Evolutionary conservation across 441 rosid species (phyloP).

Genomic region (Gossypium davidsonii): DNA sequence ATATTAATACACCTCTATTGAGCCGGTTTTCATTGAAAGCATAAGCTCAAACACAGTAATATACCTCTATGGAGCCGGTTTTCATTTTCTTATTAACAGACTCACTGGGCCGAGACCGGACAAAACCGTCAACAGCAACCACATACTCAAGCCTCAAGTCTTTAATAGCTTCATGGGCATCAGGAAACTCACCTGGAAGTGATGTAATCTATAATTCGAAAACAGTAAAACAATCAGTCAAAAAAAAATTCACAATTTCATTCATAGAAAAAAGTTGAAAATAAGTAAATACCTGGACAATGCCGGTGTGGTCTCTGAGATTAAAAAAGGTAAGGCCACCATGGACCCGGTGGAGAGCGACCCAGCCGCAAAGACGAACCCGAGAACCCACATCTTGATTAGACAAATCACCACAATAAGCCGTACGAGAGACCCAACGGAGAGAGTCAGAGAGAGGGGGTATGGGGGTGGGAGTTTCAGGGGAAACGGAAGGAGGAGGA

Average conservation of each 20-base stretch:
- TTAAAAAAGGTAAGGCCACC: constrained; percentile 86
- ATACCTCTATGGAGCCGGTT: constrained; percentile 85
- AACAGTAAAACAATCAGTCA: neutral
- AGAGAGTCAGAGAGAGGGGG: constrained; percentile 34
- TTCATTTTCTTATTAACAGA: constrained; percentile 80
- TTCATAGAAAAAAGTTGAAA: neutral
- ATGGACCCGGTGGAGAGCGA: constrained; percentile 81
- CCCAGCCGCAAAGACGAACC: constrained; percentile 93
- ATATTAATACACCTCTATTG: neutral
- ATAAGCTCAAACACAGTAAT: neutral
- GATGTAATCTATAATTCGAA: constrained; percentile 47
- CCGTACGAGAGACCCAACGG: constrained; percentile 72
- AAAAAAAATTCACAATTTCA: neutral
- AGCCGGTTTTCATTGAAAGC: neutral
- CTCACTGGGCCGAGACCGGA: constrained; percentile 66
- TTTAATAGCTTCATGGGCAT: constrained; percentile 63
- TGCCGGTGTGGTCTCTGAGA: constrained; percentile 92
- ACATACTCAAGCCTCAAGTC: constrained; percentile 84
- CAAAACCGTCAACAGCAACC: constrained; percentile 69
- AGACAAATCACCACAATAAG: constrained; percentile 59
- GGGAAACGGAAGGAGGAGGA: constrained; percentile 8
- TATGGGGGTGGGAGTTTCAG: constrained; percentile 14
- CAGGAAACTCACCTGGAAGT: constrained; percentile 76
- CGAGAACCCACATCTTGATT: constrained; percentile 57
- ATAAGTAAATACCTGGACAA: constrained; percentile 53